Conservation (phyloP, 495 filamentous ascomycete species). For the Penicillium crystallinum region DNA sequence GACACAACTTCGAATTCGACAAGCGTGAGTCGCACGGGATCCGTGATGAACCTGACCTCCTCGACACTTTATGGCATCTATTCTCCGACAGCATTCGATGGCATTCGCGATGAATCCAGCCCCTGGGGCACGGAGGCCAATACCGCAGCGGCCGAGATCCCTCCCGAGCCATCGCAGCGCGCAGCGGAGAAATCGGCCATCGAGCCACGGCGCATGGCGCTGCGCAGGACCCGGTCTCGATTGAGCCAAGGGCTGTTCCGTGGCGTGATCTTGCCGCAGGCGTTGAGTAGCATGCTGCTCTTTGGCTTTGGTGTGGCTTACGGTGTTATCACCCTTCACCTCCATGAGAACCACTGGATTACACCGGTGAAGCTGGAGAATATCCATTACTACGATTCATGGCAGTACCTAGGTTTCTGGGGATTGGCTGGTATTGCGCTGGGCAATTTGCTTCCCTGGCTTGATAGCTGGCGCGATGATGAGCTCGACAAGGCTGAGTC, state of each 20-base stretch:
- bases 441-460: constrained; percentile 77
- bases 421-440: constrained; percentile 70
- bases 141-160: constrained; percentile 43
- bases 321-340: constrained; percentile 76
- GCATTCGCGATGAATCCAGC: constrained; percentile 45
- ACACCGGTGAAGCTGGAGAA: constrained; percentile 57
- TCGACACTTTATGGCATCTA: constrained; percentile 92
- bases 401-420: constrained; percentile 74
- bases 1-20: constrained; percentile 25
- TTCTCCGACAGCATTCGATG: constrained; percentile 56
- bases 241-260: constrained; percentile 40
- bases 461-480: constrained; percentile 62
- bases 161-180: constrained; percentile 21
- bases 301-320: constrained; percentile 80
- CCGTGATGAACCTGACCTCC: constrained; percentile 79
- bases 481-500: constrained; percentile 16
- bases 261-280: constrained; percentile 41
- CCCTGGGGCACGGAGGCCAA: constrained; percentile 72
- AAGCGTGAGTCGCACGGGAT: constrained; percentile 58
- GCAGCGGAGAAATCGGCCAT: constrained; percentile 24
- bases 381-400: constrained; percentile 53
- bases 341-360: constrained; percentile 66
- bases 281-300: constrained; percentile 57
- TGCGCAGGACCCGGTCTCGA: constrained; percentile 34
- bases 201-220: constrained; percentile 25